phyloP scores from a whole-genome alignment of 306 rosid genomes.

The Lagenaria siceraria region DNA sequence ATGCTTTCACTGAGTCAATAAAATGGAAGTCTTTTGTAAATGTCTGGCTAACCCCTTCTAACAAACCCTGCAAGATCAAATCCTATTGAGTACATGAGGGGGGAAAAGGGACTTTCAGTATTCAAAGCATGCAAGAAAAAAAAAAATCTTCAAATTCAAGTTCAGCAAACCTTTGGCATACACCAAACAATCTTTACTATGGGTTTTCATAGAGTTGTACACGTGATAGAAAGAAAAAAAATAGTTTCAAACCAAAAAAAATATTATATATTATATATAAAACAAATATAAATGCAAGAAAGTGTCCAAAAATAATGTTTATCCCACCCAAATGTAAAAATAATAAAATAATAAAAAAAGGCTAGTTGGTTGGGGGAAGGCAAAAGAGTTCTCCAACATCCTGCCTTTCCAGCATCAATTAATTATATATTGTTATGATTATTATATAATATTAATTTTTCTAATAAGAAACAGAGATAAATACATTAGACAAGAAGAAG shows the following conservation, averaged over 20 bases:
- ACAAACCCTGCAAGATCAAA: conserved; percentile 62
- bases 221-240: not conserved
- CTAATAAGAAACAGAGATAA: not conserved
- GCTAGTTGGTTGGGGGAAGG: too few relatives aligned
- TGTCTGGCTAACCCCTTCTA: conserved; percentile 92
- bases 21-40: conserved; percentile 93
- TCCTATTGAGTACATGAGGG: conserved; percentile 2
- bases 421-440: too few relatives aligned
- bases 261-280: not conserved
- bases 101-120: not conserved
- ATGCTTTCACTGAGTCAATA: conserved; percentile 99
- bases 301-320: not conserved
- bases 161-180: not conserved
- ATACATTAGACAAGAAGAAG: not conserved
- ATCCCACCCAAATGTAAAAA: not conserved
- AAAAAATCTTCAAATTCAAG: not conserved
- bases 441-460: too few relatives aligned
- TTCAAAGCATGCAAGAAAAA: not conserved
- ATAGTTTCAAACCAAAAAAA: not conserved
- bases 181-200: not conserved
- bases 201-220: not conserved
- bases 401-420: not conserved
- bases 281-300: not conserved
- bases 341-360: too few relatives aligned
- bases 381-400: not conserved